Conservation (phyloP, 1,284 basidiomycete genomes). For the Ustilago vetiveriae region DNA sequence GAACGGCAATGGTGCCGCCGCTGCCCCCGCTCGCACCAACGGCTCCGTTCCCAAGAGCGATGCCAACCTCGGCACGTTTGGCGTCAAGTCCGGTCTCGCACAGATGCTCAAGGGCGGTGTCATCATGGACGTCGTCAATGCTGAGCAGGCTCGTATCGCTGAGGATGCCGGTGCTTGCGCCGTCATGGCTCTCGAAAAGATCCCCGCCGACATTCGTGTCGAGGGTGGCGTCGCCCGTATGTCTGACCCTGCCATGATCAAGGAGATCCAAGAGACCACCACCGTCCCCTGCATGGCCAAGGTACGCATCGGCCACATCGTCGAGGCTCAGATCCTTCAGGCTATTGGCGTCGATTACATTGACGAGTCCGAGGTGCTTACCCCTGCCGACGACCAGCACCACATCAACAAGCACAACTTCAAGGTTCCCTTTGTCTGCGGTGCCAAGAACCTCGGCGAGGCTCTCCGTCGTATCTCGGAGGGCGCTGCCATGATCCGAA, state of each 20-base stretch:
- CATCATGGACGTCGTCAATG: conserved; percentile 74
- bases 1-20: conserved; percentile 57
- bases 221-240: conserved; percentile 66
- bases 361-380: conserved; percentile 91
- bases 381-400: conserved; percentile 78
- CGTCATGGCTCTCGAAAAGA: conserved; percentile 88
- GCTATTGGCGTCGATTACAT: conserved; percentile 96
- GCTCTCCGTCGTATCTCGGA: conserved; percentile 95
- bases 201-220: conserved; percentile 86
- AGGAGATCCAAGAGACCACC: conserved; percentile 80
- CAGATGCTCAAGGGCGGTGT: conserved; percentile 69
- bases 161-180: conserved; percentile 98
- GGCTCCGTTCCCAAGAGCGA: conserved; percentile 73
- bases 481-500: conserved; percentile 73
- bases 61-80: conserved; percentile 80
- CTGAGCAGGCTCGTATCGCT: conserved; percentile 89
- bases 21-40: conserved; percentile 58
- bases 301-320: conserved; percentile 94
- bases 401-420: conserved; percentile 73
- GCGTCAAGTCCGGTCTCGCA: conserved; percentile 78
- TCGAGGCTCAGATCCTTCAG: conserved; percentile 81
- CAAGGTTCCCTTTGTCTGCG: conserved; percentile 75
- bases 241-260: conserved; percentile 91
- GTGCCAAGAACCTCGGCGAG: conserved; percentile 76
- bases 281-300: conserved; percentile 77